Conservation (phyloP, 208 protist species). For the Trypanosoma lewisi region DNA sequence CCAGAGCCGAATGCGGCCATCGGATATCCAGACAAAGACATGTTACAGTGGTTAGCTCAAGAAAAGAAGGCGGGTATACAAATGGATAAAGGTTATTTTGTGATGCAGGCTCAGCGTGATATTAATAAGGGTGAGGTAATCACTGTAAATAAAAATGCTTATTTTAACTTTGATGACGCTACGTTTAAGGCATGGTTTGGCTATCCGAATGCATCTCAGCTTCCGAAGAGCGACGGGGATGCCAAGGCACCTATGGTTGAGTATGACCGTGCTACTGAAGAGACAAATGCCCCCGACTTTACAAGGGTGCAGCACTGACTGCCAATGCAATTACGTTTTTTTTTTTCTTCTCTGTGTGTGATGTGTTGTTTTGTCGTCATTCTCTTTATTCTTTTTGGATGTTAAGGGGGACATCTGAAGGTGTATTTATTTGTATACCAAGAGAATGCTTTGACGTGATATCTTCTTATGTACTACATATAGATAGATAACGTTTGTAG, state of each 20-base stretch:
- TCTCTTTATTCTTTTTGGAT: too few species aligned
- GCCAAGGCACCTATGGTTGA: not conserved
- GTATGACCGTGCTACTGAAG: not conserved
- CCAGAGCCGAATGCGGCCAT: slow-evolving; percentile 77
- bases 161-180: slow-evolving; percentile 87
- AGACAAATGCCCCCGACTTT: not conserved
- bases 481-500: too few species aligned
- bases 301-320: not conserved
- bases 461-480: too few species aligned
- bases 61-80: slow-evolving; percentile 58
- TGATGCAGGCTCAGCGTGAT: slow-evolving; percentile 86
- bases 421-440: too few species aligned
- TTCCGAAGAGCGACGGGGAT: slow-evolving; percentile 18
- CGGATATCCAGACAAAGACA: slow-evolving; percentile 82
- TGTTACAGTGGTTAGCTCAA: slow-evolving; percentile 81
- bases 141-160: slow-evolving; percentile 83
- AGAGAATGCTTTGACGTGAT: too few species aligned
- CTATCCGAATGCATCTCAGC: slow-evolving; percentile 67
- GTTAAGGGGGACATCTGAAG: too few species aligned
- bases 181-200: slow-evolving; percentile 89
- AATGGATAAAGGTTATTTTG: slow-evolving; percentile 72
- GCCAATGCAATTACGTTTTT: not conserved
- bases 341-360: too few species aligned
- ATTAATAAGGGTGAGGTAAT: slow-evolving; percentile 75
- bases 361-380: too few species aligned